Base-by-base conservation (phyloP, 495 filamentous ascomycete species). In the Delitschia confertaspora region DNA sequence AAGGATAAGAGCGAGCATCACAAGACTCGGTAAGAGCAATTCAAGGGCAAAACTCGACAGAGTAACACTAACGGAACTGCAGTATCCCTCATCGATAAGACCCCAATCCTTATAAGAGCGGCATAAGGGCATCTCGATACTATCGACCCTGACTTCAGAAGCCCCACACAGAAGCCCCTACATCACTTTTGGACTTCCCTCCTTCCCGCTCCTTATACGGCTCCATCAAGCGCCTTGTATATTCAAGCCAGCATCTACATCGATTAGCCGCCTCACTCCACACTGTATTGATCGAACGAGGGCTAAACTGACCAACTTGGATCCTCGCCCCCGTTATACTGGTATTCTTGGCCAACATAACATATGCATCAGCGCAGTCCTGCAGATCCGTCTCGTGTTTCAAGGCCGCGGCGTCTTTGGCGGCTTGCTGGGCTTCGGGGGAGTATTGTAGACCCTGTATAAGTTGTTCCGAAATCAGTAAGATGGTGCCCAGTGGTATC, bases 291-390 rank as follows among this genome's bases (percentile, higher is more conserved):
- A 8, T 16, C 39, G 17, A 3, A 3, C 3, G 17, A 22, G 18
- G 18, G 26, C 8, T n/a, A n/a, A n/a, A 60, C 60, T 41, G 27
- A 63, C 60, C 60, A 19, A 67, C 56, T 27, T 55, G 55, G 14
- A 65, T 47, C 38, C 54, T 56, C 60, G 55, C 47, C 4, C 63
- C 64, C 6, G 64, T 67, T 48, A 67, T 62, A 24, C 61, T 63
- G 14, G 60, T 57, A 36, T 67, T 67, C 49, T 58, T 61, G 0
- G 64, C 64, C 4, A 67, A 16, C 52, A 55, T 54, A 10, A 67
- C 37, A 35, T 55, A 67, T 13, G 53, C 58, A 47, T 67, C 59
- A 1, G 61, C 63, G 33, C 61, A 65, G 44, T 67, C 64, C 18
- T 58, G 49, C n/a, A 67, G 47, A 38, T 56, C 52, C 22, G 58